Evolutionary conservation across 352 stramenopile species (phyloP), one percentile per base, ranked within the genome.

Genomic region (Thalassiosira livingstoniorum): DNA sequence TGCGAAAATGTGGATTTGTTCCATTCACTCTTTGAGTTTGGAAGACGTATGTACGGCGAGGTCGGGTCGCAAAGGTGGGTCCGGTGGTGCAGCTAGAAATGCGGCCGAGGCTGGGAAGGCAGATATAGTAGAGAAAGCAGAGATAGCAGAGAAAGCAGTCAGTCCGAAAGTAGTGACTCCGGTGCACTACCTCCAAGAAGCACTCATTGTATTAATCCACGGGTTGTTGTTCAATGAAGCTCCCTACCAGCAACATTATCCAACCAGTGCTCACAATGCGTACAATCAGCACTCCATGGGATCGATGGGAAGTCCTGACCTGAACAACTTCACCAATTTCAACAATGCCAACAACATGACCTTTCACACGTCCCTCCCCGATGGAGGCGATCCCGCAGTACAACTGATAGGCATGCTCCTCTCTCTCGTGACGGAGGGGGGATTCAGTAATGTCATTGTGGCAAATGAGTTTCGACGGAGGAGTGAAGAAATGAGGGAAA

Each of bases 361-460:
- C 58, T 39, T 0, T 29, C 27, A n/a, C 11, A 47, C 39, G 7
- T 47, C 39, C 15, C 15, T 47, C 7, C 15, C 45, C 1, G 39
- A 84, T 2, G 70, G 77, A 25, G 75, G 80, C 0, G 82, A 88
- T 76, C 82, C 82, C 13, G 63, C 77, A 2, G 21, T 88, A 27
- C 82, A 88, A 73, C 65, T 88, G 18, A 75, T 79, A 55, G 82
- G 25, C 34, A 72, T 85, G 75, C 66, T 88, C 15, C 29, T 37
- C 27, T 78, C 51, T 23, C 54, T 85, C 10, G 64, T 88, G 23
- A 77, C 54, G 61, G 66, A 85, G 21, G 82, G 72, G n/a, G 66
- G 80, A 27, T 87, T 82, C 51, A 62, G 34, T 13, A 73, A 76
- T 42, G 37, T 85, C 23, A 35, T 85, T 39, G 69, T 84, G 0